Conservation (phyloP, 2,329 filamentous ascomycete genomes). For the Aspergillus persii region DNA sequence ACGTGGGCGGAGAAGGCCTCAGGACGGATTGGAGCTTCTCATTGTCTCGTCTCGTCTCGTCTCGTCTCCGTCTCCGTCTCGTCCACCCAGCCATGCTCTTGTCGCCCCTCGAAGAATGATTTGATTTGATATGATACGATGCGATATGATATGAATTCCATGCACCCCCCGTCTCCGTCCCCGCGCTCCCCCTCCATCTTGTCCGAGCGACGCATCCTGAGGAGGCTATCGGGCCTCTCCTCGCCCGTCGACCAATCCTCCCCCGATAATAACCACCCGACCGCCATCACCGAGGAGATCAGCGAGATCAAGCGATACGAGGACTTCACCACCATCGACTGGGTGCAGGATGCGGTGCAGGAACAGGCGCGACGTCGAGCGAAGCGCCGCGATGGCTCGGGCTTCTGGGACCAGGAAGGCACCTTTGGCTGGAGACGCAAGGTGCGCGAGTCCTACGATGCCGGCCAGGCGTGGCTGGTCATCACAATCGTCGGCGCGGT, state of each 20-base stretch:
- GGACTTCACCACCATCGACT: constrained; percentile 95
- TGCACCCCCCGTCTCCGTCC: constrained; percentile 34
- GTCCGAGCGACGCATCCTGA: constrained; percentile 33
- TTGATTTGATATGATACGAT: too few relatives aligned
- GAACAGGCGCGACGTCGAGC: constrained; percentile 81
- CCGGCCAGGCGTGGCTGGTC: constrained; percentile 96
- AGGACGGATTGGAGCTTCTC: background rate
- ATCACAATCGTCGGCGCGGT: constrained; percentile 87
- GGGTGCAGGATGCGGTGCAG: constrained; percentile 94
- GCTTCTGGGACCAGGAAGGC: constrained; percentile 67
- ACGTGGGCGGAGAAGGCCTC: background rate
- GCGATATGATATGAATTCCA: constrained; percentile 41
- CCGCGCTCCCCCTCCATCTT: constrained; percentile 29
- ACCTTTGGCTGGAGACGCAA: constrained; percentile 77
- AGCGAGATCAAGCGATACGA: constrained; percentile 98
- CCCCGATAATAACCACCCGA: constrained; percentile 58
- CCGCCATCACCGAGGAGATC: constrained; percentile 88
- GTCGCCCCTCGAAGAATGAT: constrained; percentile 8
- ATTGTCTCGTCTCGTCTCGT: background rate
- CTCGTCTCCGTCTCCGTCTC: background rate
- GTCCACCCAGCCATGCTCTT: constrained; percentile 18
- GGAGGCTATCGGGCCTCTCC: constrained; percentile 54
- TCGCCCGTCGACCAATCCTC: constrained; percentile 51
- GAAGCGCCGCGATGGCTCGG: constrained; percentile 67
- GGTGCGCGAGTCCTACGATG: constrained; percentile 85